Conservation (phyloP, 108 stramenopile species). For the Skeletonema tropicum region DNA sequence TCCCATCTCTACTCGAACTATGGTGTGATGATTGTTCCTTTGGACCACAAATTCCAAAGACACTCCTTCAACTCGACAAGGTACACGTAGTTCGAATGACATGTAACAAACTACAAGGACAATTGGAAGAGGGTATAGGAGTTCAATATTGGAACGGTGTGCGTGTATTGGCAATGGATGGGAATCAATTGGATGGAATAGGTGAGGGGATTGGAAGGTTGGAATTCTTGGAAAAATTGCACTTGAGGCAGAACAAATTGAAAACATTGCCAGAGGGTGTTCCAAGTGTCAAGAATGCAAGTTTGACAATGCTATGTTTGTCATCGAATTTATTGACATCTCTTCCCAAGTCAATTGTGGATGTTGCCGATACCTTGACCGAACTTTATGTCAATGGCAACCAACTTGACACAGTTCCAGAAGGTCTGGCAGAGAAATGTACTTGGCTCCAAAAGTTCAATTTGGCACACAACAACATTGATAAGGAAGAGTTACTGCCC, state of each 20-base stretch:
- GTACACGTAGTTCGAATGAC: constrained; percentile 54
- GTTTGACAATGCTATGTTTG: constrained; percentile 48
- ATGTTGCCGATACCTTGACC: constrained; percentile 35
- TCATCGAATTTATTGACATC: constrained; percentile 61
- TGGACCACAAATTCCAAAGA: constrained; percentile 44
- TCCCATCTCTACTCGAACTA: constrained; percentile 52
- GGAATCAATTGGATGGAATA: constrained; percentile 41
- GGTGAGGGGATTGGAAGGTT: constrained; percentile 45
- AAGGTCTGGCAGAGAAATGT: constrained; percentile 29
- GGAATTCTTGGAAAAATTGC: constrained; percentile 38
- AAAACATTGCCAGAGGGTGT: constrained; percentile 34
- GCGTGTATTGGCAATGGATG: constrained; percentile 59
- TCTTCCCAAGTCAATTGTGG: constrained; percentile 34
- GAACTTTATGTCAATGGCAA: constrained; percentile 63
- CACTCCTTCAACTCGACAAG: constrained; percentile 36
- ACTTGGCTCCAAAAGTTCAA: constrained; percentile 45
- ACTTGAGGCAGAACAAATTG: constrained; percentile 51
- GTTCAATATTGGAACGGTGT: constrained; percentile 28
- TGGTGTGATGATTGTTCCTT: constrained; percentile 73
- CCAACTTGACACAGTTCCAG: constrained; percentile 45
- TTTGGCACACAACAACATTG: constrained; percentile 56
- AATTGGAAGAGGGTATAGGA: constrained; percentile 11
- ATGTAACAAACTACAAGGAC: constrained; percentile 45
- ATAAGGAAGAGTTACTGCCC: constrained; percentile 11
- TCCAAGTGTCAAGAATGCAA: constrained; percentile 17